These are phyloP conservation scores for Hypoxylon sp. DNA, from an alignment of 2,329 filamentous ascomycete genomes.

Conservation along the genomic window DNA sequence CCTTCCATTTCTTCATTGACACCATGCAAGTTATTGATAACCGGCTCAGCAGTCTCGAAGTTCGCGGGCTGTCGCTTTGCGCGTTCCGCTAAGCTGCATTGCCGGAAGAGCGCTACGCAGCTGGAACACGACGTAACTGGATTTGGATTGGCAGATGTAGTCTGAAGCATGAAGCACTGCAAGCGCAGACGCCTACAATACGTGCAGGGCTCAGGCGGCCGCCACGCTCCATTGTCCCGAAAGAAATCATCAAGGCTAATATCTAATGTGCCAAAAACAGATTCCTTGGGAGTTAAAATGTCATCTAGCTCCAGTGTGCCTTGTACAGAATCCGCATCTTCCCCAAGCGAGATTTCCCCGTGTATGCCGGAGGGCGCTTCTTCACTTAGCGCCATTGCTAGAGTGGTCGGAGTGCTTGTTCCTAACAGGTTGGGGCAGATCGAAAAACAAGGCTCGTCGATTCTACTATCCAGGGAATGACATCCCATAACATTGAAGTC, in stretches of 20 bases:
- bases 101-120: constrained; percentile 65
- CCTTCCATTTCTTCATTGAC: constrained; percentile 58
- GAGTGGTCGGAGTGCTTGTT: not conserved
- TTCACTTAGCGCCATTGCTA: not conserved
- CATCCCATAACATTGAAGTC: not conserved
- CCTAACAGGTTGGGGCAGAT: not conserved
- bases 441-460: not conserved
- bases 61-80: constrained; percentile 61
- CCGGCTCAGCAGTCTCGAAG: constrained; percentile 64
- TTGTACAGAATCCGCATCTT: not conserved
- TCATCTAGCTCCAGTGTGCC: constrained; percentile 6
- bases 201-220: constrained; percentile 60
- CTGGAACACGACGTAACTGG: constrained; percentile 64
- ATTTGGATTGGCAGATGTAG: constrained; percentile 64
- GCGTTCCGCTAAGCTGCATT: constrained; percentile 63
- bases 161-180: constrained; percentile 65
- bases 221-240: constrained; percentile 58
- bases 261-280: not conserved
- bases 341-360: not conserved
- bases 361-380: constrained; percentile 17
- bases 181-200: constrained; percentile 62
- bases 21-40: constrained; percentile 65
- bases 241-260: constrained; percentile 54
- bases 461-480: not conserved
- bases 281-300: not conserved